Evolutionary conservation across 306 rosid genomes (phyloP).

Genomic region (Geum urbanum): DNA sequence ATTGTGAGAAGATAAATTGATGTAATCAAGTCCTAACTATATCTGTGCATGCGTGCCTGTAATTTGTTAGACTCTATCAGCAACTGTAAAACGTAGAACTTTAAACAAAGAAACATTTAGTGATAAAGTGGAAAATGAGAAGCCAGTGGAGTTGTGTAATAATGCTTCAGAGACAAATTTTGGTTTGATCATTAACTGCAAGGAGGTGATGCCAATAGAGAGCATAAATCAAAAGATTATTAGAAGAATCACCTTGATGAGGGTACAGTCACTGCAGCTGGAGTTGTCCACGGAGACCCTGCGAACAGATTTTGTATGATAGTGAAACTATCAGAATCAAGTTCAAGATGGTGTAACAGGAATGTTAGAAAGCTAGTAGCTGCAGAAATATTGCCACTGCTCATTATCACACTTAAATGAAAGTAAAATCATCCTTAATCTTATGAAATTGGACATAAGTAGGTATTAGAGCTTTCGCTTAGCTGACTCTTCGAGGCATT

Average conservation of each 20-base stretch:
- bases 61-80: no score
- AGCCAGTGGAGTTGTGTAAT: no score
- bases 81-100: no score
- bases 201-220: background rate
- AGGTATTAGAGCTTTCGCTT: no score
- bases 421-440: no score
- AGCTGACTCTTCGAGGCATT: background rate
- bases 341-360: no score
- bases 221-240: conserved; percentile 1
- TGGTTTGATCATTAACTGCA: background rate
- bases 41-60: no score
- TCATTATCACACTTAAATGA: background rate
- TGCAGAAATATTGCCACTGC: background rate
- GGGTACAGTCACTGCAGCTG: conserved; percentile 52
- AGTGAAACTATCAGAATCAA: background rate
- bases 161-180: background rate
- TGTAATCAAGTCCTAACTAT: no score
- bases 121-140: no score
- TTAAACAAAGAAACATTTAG: no score
- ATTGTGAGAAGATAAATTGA: background rate
- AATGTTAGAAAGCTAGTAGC: no score
- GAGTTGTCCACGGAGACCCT: conserved; percentile 82
- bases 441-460: no score
- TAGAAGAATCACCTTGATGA: conserved; percentile 54
- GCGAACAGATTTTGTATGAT: conserved; percentile 25